Evolutionary conservation across 2,329 filamentous ascomycete genomes (phyloP).

Genomic region (Tolypocladium nubicola): DNA sequence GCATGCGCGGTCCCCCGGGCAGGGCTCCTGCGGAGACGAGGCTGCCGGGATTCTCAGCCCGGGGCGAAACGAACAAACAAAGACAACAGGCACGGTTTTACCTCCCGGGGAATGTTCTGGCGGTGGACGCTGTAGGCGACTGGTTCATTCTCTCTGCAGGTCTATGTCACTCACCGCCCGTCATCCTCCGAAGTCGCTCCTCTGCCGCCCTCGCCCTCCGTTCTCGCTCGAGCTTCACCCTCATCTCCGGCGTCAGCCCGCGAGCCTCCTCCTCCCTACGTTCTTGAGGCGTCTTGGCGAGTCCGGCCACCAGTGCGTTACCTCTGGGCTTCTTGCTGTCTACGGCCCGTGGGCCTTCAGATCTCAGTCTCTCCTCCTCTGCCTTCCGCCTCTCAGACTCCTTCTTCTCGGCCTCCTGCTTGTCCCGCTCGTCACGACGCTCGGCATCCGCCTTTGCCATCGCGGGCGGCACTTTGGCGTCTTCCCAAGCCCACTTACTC

Average conservation of each 20-base stretch:
- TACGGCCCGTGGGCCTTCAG: constrained; percentile 50
- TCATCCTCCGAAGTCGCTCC: constrained; percentile 64
- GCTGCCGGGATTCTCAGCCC: not conserved
- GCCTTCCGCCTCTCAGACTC: constrained; percentile 60
- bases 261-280: constrained; percentile 72
- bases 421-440: constrained; percentile 58
- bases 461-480: constrained; percentile 58
- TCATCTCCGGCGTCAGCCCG: constrained; percentile 81
- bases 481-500: constrained; percentile 65
- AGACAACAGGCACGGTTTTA: not conserved
- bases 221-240: constrained; percentile 74
- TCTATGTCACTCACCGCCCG: constrained; percentile 9
- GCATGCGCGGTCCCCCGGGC: not conserved
- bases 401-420: constrained; percentile 53
- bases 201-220: constrained; percentile 84
- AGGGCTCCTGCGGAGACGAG: not conserved
- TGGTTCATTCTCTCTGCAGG: not conserved
- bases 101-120: not conserved
- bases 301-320: constrained; percentile 39
- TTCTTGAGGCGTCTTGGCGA: constrained; percentile 68
- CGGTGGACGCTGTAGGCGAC: not conserved
- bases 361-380: constrained; percentile 63
- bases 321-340: constrained; percentile 38
- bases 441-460: constrained; percentile 65
- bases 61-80: not conserved